Evolutionary conservation across 129 eudicot species (phyloP).

Genomic region (Centrapalus pauciflorus): DNA sequence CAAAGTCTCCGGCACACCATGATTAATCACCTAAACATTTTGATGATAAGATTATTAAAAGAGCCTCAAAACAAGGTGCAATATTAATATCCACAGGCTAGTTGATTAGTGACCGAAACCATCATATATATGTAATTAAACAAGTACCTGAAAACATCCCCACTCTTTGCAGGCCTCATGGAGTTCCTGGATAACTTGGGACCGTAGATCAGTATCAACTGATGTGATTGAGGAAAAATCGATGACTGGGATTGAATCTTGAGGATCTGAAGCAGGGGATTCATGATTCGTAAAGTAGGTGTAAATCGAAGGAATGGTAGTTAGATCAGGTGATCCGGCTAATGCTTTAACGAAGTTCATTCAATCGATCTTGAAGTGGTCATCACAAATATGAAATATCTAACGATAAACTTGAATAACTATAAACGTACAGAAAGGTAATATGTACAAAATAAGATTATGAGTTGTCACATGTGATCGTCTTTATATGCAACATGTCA

Average conservation of each 20-base stretch:
- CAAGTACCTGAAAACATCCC: conserved; percentile 22
- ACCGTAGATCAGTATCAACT: conserved; percentile 32
- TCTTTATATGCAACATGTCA: too few species aligned
- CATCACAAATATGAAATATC: background rate
- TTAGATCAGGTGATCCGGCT: conserved; percentile 40
- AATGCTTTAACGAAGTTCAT: conserved; percentile 31
- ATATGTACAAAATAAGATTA: background rate
- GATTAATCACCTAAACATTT: conserved; percentile 50
- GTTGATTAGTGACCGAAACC: too few species aligned
- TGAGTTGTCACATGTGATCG: background rate
- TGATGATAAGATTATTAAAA: background rate
- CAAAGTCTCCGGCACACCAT: conserved; percentile 53
- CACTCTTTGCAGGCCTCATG: conserved; percentile 24
- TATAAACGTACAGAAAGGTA: background rate
- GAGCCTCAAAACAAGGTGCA: background rate
- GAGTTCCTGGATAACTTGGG: conserved; percentile 27
- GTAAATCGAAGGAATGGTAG: conserved; percentile 44
- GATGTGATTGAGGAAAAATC: conserved; percentile 44
- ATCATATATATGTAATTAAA: too few species aligned
- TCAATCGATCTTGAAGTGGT: background rate
- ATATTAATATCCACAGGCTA: too few species aligned
- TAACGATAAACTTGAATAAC: too few species aligned
- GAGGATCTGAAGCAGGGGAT: background rate
- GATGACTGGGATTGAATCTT: conserved; percentile 39
- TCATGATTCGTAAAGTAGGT: conserved; percentile 15